Evolutionary conservation across 768 basidiomycete species (phyloP).

Genomic region (Rhodosporidiobolus sp.): DNA sequence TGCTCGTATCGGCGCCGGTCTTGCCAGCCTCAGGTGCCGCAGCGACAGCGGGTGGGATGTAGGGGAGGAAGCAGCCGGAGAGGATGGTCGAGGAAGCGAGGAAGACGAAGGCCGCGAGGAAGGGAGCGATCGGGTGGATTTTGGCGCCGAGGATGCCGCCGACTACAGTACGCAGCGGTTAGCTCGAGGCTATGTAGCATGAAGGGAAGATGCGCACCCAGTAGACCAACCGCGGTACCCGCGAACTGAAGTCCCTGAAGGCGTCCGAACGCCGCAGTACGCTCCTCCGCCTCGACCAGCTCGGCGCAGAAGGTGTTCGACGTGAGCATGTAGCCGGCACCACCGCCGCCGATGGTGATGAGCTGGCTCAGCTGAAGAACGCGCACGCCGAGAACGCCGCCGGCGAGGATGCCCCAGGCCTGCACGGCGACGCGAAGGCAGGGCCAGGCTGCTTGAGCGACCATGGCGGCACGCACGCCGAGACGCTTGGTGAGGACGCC

Average conservation of each 20-base stretch:
- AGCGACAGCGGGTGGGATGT: conserved; percentile 40
- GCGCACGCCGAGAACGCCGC: conserved; percentile 39
- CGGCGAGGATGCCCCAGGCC: conserved; percentile 30
- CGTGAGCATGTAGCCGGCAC: conserved; percentile 47
- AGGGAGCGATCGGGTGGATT: conserved; percentile 44
- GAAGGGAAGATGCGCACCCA: conserved; percentile 33
- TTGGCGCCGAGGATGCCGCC: conserved; percentile 40
- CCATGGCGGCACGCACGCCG: conserved; percentile 45
- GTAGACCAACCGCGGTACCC: conserved; percentile 43
- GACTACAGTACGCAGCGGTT: not conserved
- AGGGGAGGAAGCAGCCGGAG: conserved; percentile 46
- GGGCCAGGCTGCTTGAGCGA: conserved; percentile 42
- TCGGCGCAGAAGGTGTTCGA: conserved; percentile 45
- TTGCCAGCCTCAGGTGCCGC: conserved; percentile 7
- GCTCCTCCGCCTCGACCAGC: conserved; percentile 42
- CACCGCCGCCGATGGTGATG: conserved; percentile 47
- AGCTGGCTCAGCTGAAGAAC: conserved; percentile 47
- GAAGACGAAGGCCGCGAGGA: conserved; percentile 44
- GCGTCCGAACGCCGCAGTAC: conserved; percentile 47
- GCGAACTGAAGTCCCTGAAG: conserved; percentile 44
- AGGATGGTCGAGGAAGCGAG: conserved; percentile 38
- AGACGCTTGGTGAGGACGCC: conserved; percentile 42
- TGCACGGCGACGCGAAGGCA: not conserved
- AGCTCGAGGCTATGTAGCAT: not conserved
- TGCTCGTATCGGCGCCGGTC: conserved; percentile 21